These are phyloP conservation scores for Secale cereale DNA, from an alignment of 176 grass and related monocot genomes.

Conservation along the genomic window DNA sequence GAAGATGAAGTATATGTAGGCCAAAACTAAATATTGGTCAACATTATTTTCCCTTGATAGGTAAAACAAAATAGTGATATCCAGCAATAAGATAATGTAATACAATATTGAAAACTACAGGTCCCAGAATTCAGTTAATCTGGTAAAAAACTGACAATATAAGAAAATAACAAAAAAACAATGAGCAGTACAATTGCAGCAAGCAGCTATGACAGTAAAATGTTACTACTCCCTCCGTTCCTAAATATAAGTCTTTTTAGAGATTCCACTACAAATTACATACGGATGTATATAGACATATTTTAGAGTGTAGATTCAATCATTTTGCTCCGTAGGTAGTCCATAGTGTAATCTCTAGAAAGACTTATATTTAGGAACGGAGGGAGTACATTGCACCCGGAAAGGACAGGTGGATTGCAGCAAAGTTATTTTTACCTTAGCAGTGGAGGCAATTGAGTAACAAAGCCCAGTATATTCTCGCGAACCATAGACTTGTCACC, in stretches of 20 bases:
- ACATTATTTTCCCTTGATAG: background rate
- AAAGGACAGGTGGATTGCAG: background rate
- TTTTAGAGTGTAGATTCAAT: too few relatives aligned
- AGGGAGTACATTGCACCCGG: too few relatives aligned
- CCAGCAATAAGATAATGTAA: background rate
- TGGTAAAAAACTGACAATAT: background rate
- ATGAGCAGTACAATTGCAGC: background rate
- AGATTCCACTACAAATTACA: too few relatives aligned
- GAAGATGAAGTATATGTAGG: background rate
- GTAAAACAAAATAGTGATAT: background rate
- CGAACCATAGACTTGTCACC: conserved; percentile 69
- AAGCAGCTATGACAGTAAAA: background rate
- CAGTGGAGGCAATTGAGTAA: conserved; percentile 74
- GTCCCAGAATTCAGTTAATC: background rate
- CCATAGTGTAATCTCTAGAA: too few relatives aligned
- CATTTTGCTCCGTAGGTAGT: too few relatives aligned
- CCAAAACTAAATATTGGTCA: background rate
- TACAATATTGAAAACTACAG: background rate
- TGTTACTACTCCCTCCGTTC: background rate
- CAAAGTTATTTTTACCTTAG: conserved; percentile 51
- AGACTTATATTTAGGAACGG: too few relatives aligned
- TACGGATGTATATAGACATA: too few relatives aligned
- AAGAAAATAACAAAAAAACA: background rate
- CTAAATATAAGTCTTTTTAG: too few relatives aligned
- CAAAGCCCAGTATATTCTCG: conserved; percentile 79